Conservation (phyloP, 768 basidiomycete species). For the Collybia mongolica region DNA sequence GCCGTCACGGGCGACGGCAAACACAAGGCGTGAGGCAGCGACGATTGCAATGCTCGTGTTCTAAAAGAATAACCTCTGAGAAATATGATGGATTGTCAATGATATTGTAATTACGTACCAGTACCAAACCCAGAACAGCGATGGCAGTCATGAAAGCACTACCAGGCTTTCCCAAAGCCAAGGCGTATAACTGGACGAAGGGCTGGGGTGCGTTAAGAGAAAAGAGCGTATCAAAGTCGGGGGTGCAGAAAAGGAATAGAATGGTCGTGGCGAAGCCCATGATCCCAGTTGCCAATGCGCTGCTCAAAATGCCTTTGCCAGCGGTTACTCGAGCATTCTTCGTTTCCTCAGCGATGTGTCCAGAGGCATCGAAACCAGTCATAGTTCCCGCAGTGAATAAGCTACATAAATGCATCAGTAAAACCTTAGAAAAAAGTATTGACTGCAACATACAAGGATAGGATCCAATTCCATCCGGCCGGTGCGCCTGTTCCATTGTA, state of each 20-base stretch:
- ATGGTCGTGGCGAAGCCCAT: constrained; percentile 80
- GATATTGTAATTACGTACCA: constrained; percentile 45
- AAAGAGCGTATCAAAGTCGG: constrained; percentile 75
- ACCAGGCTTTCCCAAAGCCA: constrained; percentile 77
- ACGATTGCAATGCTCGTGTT: constrained; percentile 88
- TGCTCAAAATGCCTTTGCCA: constrained; percentile 78
- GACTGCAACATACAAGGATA: constrained; percentile 62
- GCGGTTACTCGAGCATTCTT: constrained; percentile 83
- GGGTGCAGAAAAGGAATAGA: constrained; percentile 83
- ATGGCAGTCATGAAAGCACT: constrained; percentile 88
- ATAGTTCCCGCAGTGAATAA: constrained; percentile 85
- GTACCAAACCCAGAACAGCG: constrained; percentile 79
- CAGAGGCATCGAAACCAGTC: constrained; percentile 89
- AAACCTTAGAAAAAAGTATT: neutral
- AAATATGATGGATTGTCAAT: neutral
- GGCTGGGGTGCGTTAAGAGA: constrained; percentile 83
- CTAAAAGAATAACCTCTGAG: constrained; percentile 29
- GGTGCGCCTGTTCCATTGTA: constrained; percentile 90
- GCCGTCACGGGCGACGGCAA: constrained; percentile 93
- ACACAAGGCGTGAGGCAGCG: constrained; percentile 85
- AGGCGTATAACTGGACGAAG: constrained; percentile 84
- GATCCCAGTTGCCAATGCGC: constrained; percentile 74
- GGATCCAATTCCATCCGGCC: constrained; percentile 87
- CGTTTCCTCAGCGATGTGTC: constrained; percentile 88
- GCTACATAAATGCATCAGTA: constrained; percentile 33